Percentiles rank a stretch among this genome's conserved stretches.
Evolutionary conservation across 1,139 yeast genomes (phyloP).

Genomic region (Geotrichum europaeum): DNA sequence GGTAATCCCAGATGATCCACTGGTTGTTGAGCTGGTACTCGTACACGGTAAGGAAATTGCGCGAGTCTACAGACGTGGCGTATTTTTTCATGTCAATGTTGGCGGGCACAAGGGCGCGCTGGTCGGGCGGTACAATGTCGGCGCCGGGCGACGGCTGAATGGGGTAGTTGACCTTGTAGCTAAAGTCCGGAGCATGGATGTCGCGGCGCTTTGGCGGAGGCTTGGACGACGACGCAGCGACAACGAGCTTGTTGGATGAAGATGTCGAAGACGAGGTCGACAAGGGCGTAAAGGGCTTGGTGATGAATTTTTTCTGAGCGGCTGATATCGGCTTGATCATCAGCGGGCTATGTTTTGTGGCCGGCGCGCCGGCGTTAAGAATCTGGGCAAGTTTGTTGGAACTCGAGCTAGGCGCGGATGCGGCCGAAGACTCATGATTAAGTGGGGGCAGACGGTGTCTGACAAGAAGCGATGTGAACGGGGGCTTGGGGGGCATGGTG

Average conservation of each 20-base stretch:
- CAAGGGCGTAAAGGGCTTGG: neutral
- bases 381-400: neutral
- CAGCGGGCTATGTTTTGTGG: neutral
- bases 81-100: slow-evolving; percentile 51
- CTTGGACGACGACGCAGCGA: neutral
- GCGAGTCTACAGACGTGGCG: slow-evolving; percentile 67
- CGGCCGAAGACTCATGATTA: neutral
- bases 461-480: slow-evolving; percentile 6
- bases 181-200: slow-evolving; percentile 15
- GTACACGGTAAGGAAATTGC: slow-evolving; percentile 57
- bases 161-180: slow-evolving; percentile 29
- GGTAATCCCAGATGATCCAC: slow-evolving; percentile 84
- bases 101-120: slow-evolving; percentile 33
- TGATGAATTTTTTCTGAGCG: neutral
- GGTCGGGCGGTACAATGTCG: slow-evolving; percentile 31
- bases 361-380: neutral
- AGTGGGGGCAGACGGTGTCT: slow-evolving; percentile 8
- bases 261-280: neutral
- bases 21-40: slow-evolving; percentile 55
- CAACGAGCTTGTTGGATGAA: neutral
- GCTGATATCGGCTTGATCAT: slow-evolving; percentile 1
- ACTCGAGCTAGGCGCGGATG: neutral
- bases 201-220: slow-evolving; percentile 1
- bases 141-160: slow-evolving; percentile 22
- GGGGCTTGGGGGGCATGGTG: slow-evolving; percentile 12